Base-by-base conservation (phyloP, 331 rosid genomes). In the Malus hybrid region DNA sequence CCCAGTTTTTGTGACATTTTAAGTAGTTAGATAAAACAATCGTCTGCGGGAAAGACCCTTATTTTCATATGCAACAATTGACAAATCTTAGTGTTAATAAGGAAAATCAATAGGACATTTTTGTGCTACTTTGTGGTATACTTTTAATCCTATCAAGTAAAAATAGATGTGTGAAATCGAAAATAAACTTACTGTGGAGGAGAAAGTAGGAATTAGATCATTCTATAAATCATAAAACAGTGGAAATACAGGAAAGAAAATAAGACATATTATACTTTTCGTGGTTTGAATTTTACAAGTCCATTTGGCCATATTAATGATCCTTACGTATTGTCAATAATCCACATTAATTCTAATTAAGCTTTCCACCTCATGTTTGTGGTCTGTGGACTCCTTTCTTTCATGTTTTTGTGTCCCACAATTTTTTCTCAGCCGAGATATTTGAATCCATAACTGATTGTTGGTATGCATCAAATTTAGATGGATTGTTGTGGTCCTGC, bases 391-490 rank as follows among this genome's bases (percentile, higher is more conserved):
- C 77, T 10, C 58, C 58, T 60, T 26, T 9, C 30, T 18, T 8
- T 8, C 48, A 58, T 36, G 26, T 39, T 72, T 36, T 72, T 65
- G 32, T 71, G 64, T 42, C 48, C 34, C 75, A 34, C 56, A 56
- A 50, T 65, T 8, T 72, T 53, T 34, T 36, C 67, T 57, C 53
- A 9, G 7, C 11, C 11, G 0, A 29, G 44, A 39, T 22, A 9
- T 36, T 39, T 39, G 5, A 30, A 30, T 32, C 68, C 42, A 58
- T 30, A 60, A 39, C 26, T 33, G 24, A 57, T 24, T 57, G 42
- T 34, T 72, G 36, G 67, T 34, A 20, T 72, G 66, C 67, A 72
- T 72, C 75, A 72, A 34, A 71, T 2, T 56, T 72, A 56, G 66
- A 56, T 33, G 34, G 15, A 33, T 53, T 28, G 22, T 55, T 39